Percentiles rank a stretch among this genome's conserved stretches.
These are phyloP conservation scores for Colletotrichum chrysophilum DNA, from an alignment of 2,329 filamentous ascomycete species.

Conservation along the genomic window DNA sequence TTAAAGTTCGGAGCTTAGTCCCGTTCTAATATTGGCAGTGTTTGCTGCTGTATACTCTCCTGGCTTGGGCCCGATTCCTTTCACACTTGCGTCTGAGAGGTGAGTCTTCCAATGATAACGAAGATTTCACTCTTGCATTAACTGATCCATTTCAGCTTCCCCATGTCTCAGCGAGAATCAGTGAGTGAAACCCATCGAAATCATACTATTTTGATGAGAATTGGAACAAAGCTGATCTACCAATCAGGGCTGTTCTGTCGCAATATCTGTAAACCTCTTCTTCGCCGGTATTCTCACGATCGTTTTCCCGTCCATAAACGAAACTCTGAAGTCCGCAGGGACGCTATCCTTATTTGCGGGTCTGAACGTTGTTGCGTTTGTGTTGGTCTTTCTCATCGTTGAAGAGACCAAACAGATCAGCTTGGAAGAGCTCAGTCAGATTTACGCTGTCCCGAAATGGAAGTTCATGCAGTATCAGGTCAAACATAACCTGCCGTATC, in stretches of 20 bases:
- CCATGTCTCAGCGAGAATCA: not conserved
- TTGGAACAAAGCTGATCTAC: too few relatives aligned
- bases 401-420: constrained; percentile 45
- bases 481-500: not conserved
- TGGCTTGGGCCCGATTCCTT: not conserved
- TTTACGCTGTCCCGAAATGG: constrained; percentile 41
- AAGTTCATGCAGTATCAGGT: constrained; percentile 31
- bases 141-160: not conserved
- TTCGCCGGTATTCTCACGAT: not conserved
- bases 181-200: not conserved
- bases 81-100: not conserved
- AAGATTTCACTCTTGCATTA: not conserved
- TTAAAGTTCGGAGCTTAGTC: not conserved
- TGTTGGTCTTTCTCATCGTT: constrained; percentile 48
- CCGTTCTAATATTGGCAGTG: not conserved
- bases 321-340: not conserved
- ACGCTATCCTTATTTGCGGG: constrained; percentile 18
- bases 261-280: not conserved
- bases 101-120: not conserved
- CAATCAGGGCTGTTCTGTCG: not conserved
- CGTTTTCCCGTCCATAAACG: not conserved
- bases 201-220: not conserved
- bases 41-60: not conserved
- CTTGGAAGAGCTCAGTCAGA: constrained; percentile 42
- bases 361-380: constrained; percentile 48